A percentile compares a stretch with the other conserved stretches of the same genome.
phyloP scores from a whole-genome alignment of 2,329 filamentous ascomycete genomes.

The Aureobasidium melanogenum region DNA sequence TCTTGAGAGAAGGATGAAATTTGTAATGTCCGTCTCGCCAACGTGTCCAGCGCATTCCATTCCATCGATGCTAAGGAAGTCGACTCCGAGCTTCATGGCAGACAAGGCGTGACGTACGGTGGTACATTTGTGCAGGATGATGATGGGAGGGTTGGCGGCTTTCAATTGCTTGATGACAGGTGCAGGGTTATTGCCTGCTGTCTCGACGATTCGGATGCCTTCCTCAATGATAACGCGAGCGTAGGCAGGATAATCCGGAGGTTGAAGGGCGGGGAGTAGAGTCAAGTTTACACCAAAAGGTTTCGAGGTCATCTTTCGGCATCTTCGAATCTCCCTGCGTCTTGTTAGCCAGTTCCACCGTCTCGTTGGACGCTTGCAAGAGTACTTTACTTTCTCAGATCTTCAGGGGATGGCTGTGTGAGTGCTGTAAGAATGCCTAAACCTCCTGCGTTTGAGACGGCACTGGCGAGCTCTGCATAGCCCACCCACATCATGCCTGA shows the following conservation, averaged over 20 bases:
- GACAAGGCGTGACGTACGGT: constrained; percentile 88
- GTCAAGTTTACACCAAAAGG: constrained; percentile 95
- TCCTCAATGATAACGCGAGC: constrained; percentile 90
- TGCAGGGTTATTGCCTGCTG: constrained; percentile 80
- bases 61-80: constrained; percentile 93
- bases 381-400: constrained; percentile 57
- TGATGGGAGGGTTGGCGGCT: constrained; percentile 54
- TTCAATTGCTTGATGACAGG: constrained; percentile 88
- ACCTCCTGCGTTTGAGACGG: constrained; percentile 73
- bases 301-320: constrained; percentile 65
- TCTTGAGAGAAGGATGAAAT: constrained; percentile 77
- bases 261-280: constrained; percentile 77
- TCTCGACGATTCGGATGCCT: constrained; percentile 85
- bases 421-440: constrained; percentile 77
- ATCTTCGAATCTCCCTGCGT: constrained; percentile 67
- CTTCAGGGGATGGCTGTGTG: constrained; percentile 86
- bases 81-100: constrained; percentile 87
- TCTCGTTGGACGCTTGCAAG: not conserved
- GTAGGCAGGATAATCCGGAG: constrained; percentile 87
- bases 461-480: constrained; percentile 66
- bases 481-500: constrained; percentile 68
- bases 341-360: not conserved
- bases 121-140: constrained; percentile 93
- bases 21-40: constrained; percentile 78
- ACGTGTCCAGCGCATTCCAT: constrained; percentile 95